Percentiles rank a stretch among this genome's conserved stretches.
Conservation (phyloP, 2,329 filamentous ascomycete species). For the Trichoderma pleuroti region DNA sequence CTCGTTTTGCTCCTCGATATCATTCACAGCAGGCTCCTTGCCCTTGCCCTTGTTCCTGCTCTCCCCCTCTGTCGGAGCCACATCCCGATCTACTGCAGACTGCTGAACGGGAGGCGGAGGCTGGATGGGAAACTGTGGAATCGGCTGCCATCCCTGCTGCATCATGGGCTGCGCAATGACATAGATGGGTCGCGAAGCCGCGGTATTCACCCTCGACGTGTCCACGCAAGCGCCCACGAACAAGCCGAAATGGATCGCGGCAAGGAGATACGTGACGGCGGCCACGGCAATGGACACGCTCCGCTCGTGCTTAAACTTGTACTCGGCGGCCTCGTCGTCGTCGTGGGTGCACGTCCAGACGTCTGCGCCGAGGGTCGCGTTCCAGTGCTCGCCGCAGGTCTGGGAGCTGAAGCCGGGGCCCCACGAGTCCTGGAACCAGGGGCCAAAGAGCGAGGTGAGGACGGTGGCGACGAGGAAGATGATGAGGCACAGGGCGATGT, state of each 20-base stretch:
- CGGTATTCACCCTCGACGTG: constrained; percentile 31
- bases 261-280: background rate
- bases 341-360: background rate
- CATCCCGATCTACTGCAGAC: background rate
- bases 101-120: background rate
- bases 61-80: background rate
- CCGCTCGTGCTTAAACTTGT: background rate
- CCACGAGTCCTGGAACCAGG: constrained; percentile 15
- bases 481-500: constrained; percentile 41
- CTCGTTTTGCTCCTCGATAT: constrained; percentile 3
- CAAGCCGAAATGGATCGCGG: constrained; percentile 35
- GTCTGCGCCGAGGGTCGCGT: background rate
- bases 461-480: constrained; percentile 37
- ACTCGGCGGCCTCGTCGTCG: background rate
- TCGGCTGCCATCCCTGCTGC: constrained; percentile 32
- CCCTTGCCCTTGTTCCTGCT: background rate
- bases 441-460: constrained; percentile 27
- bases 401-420: constrained; percentile 6
- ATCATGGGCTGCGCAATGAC: constrained; percentile 27
- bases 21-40: background rate
- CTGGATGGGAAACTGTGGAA: background rate
- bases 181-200: constrained; percentile 23
- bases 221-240: constrained; percentile 43
- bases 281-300: constrained; percentile 26
- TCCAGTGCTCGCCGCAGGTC: background rate